These are phyloP conservation scores for Aleurites moluccanus DNA, from an alignment of 441 rosid genomes.

Conservation along the genomic window DNA sequence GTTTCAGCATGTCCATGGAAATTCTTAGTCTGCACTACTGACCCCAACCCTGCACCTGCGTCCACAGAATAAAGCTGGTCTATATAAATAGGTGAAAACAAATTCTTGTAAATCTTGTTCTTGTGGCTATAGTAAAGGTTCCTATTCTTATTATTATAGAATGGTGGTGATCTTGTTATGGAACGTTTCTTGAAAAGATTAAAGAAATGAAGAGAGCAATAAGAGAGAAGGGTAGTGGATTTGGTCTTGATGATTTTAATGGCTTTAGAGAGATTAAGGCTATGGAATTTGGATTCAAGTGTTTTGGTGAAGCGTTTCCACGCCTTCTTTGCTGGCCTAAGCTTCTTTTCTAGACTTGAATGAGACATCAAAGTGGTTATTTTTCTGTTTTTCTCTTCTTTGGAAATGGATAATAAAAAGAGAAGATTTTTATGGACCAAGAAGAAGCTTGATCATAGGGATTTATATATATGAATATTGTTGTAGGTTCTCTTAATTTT, in stretches of 20 bases:
- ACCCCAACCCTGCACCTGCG: not conserved
- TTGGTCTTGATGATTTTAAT: conserved; percentile 34
- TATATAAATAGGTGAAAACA: conserved; percentile 36
- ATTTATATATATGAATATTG: not conserved
- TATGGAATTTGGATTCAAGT: conserved; percentile 44
- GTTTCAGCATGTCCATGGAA: conserved; percentile 29
- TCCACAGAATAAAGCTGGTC: conserved; percentile 43
- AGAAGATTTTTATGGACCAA: too few relatives aligned
- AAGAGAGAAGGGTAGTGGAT: conserved; percentile 40
- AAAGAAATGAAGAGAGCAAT: conserved; percentile 42
- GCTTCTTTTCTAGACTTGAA: conserved; percentile 51
- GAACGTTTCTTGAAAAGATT: conserved; percentile 49
- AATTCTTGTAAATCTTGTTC: conserved; percentile 22
- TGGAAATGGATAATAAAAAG: conserved; percentile 11
- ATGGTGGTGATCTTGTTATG: conserved; percentile 27
- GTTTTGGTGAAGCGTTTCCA: conserved; percentile 45
- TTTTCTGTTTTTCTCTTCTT: not conserved
- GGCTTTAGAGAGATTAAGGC: conserved; percentile 36
- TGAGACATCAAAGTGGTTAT: conserved; percentile 37
- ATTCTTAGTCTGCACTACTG: conserved; percentile 12
- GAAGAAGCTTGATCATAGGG: not conserved
- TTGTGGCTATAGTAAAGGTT: conserved; percentile 27
- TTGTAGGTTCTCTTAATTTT: not conserved
- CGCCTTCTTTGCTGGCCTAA: conserved; percentile 52
- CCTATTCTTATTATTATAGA: not conserved